Base-by-base conservation (phyloP, 176 grass and related monocot species). In the Musa acuminata region DNA sequence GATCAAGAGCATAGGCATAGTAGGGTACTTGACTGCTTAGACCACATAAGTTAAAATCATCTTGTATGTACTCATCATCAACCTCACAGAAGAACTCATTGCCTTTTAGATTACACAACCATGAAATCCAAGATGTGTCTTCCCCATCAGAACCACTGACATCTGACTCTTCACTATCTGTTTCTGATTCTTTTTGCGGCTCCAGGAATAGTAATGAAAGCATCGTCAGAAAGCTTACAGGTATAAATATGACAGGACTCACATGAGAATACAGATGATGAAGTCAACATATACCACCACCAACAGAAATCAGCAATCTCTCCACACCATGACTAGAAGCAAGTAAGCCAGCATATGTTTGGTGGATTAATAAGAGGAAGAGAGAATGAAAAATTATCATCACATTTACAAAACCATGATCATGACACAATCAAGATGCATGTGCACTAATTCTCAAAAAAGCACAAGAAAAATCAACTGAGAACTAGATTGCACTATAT, bases 61-160 rank as follows among this genome's bases (percentile, higher is more conserved):
- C 71, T 73, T 53, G 50, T 53, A 73, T 27, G n/a, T 73, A 73
- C n/a, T 73, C 71, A 24, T 54, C 71, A 73, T 53, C 71, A 24
- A 73, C 71, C 51, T 73, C 50, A 26, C 71, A 73, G 54, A 73
- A 53, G 71, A 73, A 73, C 50, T 73, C 71, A 73, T 73, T 73
- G 11, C 71, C 71, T 73, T 20, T 25, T 55, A 53, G 70, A 73
- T 73, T 73, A 53, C 71, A 73, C 11, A 55, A 73, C 49, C 50
- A 73, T 14, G 71, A 73, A 73, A 73, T 73, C 71, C 70, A 72
- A 72, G 51, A 53, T 53, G 51, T 55, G 51, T 53, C 71, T 16
- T 53, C 71, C 13, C 51, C 71, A 73, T 73, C 51, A 24, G 71
- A 73, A 52, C 51, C 50, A 73, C 71, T 73, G 54, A 53, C 51